These are phyloP conservation scores for Calonectria crousiana DNA, from an alignment of 2,329 filamentous ascomycete genomes.

Conservation along the genomic window DNA sequence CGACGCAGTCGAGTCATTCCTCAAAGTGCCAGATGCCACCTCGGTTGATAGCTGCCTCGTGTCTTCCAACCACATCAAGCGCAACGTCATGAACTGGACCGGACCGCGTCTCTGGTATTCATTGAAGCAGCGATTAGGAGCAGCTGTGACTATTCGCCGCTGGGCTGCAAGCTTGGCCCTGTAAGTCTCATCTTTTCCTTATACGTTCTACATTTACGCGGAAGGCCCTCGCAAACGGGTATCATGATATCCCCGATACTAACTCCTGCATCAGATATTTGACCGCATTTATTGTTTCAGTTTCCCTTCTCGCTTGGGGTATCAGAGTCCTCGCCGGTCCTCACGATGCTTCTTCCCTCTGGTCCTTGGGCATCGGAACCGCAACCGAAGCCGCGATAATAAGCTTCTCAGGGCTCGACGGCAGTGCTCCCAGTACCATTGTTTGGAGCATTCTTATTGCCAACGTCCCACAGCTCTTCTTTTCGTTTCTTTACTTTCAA, in stretches of 20 bases:
- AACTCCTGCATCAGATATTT: neutral
- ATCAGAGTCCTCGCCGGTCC: neutral
- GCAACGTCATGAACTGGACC: neutral
- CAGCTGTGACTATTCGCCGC: conserved; percentile 9
- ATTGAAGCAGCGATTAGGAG: neutral
- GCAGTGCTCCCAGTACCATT: neutral
- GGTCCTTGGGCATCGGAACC: conserved; percentile 22
- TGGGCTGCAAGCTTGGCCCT: neutral
- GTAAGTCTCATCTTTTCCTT: neutral
- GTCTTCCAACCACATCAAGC: neutral
- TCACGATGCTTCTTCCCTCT: neutral
- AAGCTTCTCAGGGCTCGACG: neutral
- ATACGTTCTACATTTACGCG: neutral
- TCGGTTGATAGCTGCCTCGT: conserved; percentile 14
- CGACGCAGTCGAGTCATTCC: conserved; percentile 14
- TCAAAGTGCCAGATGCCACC: neutral
- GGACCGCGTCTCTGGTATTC: neutral
- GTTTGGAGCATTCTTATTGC: neutral
- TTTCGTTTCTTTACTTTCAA: conserved; percentile 26
- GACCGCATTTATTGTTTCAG: neutral
- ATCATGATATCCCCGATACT: neutral
- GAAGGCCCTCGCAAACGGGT: neutral
- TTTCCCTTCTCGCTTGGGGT: neutral
- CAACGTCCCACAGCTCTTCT: conserved; percentile 20
- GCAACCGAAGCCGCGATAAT: neutral